Base-by-base conservation (phyloP, 108 stramenopile species). In the Cyclotella distinguenda region DNA sequence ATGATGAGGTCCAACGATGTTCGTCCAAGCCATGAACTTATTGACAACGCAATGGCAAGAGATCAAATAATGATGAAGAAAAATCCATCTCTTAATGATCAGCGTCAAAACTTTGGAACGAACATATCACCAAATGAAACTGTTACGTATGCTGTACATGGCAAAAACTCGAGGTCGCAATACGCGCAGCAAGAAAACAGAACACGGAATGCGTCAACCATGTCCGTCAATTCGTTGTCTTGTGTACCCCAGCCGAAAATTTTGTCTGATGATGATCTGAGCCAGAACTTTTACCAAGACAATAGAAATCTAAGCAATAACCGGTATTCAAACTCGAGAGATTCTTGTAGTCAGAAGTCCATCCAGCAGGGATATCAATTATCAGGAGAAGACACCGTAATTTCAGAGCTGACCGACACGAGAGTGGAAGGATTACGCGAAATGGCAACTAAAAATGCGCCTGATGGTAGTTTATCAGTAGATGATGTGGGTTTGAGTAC, bases 21-120 rank as follows among this genome's bases (percentile, higher is more conserved):
- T 56, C 34, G 31, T 18, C 3, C 12, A 12, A 36, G n/a, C 21
- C 55, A 56, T 1, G 19, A 56, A 0, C 8, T 19, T 21, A 39
- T 56, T 19, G 36, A 56, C 6, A 39, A 22, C 27, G 12, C 26
- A 21, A 36, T 11, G 31, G 32, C 51, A 3, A 53, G 36, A 59
- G 40, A 42, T 1, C 58, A 59, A 59, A 43, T 59, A n/a, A 43
- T 28, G 40, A 59, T n/a, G n/a, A n/a, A n/a, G n/a, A n/a, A n/a
- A n/a, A n/a, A 59, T 43, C 8, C 27, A 5, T 27, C 23, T 4
- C 55, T 3, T 1, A 21, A 39, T 22, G 1, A 11, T 6, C 7
- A 56, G 5, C 22, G 27, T 15, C 58, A 59, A 30, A 27, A 4
- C 28, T 30, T 44, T 27, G 26, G 35, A 56, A 19, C 36, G 30